phyloP scores from a whole-genome alignment of 805 yeast genomes.

The Brettanomyces anomalus region DNA sequence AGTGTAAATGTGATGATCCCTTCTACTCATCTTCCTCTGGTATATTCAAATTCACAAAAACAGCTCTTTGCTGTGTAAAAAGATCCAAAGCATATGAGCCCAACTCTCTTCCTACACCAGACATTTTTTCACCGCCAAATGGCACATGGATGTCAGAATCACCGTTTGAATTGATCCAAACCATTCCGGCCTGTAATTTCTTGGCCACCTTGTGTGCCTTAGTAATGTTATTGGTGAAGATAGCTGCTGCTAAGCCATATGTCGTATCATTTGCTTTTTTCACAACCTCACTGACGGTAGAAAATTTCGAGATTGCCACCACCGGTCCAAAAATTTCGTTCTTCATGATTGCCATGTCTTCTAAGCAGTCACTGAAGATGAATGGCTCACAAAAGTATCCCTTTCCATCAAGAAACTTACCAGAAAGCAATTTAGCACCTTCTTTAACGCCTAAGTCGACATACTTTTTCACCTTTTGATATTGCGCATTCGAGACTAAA shows the following conservation, averaged over 20 bases:
- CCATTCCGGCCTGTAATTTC: constrained; percentile 58
- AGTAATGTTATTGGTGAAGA: constrained; percentile 55
- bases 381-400: constrained; percentile 70
- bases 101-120: constrained; percentile 61
- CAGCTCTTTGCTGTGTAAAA: constrained; percentile 59
- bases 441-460: constrained; percentile 58
- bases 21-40: constrained; percentile 5
- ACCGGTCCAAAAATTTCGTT: constrained; percentile 84
- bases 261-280: constrained; percentile 56
- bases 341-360: constrained; percentile 52
- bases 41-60: constrained; percentile 52
- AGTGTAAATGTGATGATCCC: no score
- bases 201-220: constrained; percentile 55
- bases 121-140: constrained; percentile 61
- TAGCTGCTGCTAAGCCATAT: constrained; percentile 74
- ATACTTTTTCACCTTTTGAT: constrained; percentile 56
- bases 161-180: constrained; percentile 53
- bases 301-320: constrained; percentile 58
- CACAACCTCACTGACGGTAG: constrained; percentile 55
- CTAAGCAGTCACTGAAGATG: constrained; percentile 58
- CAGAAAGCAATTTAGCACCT: constrained; percentile 66
- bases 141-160: constrained; percentile 50
- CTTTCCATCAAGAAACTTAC: constrained; percentile 46
- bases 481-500: constrained; percentile 58
- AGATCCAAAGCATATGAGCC: constrained; percentile 56